phyloP scores from a whole-genome alignment of 768 basidiomycete genomes.

The Auricularia cornea region DNA sequence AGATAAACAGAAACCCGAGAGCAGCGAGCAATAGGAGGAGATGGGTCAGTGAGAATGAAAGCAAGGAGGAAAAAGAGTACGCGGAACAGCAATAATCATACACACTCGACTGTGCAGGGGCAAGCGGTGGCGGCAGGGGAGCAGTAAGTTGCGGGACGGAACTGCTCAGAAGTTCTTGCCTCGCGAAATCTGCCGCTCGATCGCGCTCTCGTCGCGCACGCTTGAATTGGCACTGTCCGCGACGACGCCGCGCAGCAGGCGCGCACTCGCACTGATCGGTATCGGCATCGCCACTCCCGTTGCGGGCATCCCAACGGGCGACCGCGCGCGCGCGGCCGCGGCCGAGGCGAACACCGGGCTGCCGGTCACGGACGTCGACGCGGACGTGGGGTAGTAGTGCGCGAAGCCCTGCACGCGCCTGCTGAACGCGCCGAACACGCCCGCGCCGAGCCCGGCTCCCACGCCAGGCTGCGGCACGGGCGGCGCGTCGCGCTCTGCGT shows the following conservation, averaged over 20 bases:
- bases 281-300: neutral
- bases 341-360: neutral
- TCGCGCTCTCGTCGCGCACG: neutral
- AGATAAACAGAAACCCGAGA: too few relatives aligned
- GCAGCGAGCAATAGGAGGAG: too few relatives aligned
- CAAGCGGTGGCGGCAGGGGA: too few relatives aligned
- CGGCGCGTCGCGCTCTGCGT: conserved; percentile 10
- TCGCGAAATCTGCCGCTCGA: neutral
- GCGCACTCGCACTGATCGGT: neutral
- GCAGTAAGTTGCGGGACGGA: too few relatives aligned
- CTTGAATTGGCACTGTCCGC: neutral
- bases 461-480: neutral
- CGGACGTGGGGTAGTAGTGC: neutral
- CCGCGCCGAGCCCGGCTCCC: neutral
- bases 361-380: neutral
- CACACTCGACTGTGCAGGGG: neutral
- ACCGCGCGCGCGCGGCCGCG: neutral
- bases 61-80: neutral
- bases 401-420: neutral
- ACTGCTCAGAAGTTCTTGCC: neutral
- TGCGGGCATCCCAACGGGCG: neutral
- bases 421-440: neutral
- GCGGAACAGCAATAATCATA: neutral
- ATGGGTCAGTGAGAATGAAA: neutral
- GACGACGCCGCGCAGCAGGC: neutral